Conservation (phyloP, 2,329 filamentous ascomycete genomes). For the Penicillium hesseltinei region DNA sequence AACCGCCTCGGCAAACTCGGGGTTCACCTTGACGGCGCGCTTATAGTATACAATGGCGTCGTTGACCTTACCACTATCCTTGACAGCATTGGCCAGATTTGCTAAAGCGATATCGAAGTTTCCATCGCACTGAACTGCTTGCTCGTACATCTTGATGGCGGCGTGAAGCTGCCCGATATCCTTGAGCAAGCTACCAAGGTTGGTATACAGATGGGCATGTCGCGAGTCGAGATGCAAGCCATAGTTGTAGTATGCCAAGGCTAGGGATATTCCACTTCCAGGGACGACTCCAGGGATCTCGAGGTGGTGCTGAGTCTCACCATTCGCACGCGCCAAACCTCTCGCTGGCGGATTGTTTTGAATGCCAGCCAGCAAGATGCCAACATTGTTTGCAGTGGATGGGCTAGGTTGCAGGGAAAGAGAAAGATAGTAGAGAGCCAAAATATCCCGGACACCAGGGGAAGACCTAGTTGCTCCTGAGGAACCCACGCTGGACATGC, state of each 20-base stretch:
- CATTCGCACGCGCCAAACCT: constrained; percentile 31
- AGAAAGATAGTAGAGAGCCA: constrained; percentile 93
- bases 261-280: constrained; percentile 83
- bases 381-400: constrained; percentile 97
- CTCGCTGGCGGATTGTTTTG: constrained; percentile 63
- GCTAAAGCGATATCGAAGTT: constrained; percentile 95
- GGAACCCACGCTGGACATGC: constrained; percentile 71
- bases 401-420: constrained; percentile 92
- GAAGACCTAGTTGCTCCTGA: constrained; percentile 59
- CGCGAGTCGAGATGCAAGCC: constrained; percentile 80
- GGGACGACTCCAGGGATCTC: constrained; percentile 74
- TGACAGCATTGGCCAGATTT: constrained; percentile 95
- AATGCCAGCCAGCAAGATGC: constrained; percentile 91
- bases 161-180: constrained; percentile 90
- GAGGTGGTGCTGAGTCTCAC: constrained; percentile 44
- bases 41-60: constrained; percentile 93
- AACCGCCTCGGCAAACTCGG: constrained; percentile 93
- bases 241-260: constrained; percentile 93
- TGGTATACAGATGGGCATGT: constrained; percentile 95
- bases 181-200: constrained; percentile 90
- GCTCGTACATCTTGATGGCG: constrained; percentile 96
- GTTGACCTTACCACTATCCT: constrained; percentile 87
- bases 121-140: constrained; percentile 86
- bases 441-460: constrained; percentile 82
- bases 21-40: constrained; percentile 85